Conservation (phyloP, 352 stramenopile species). For the Globisporangium paddicum region DNA sequence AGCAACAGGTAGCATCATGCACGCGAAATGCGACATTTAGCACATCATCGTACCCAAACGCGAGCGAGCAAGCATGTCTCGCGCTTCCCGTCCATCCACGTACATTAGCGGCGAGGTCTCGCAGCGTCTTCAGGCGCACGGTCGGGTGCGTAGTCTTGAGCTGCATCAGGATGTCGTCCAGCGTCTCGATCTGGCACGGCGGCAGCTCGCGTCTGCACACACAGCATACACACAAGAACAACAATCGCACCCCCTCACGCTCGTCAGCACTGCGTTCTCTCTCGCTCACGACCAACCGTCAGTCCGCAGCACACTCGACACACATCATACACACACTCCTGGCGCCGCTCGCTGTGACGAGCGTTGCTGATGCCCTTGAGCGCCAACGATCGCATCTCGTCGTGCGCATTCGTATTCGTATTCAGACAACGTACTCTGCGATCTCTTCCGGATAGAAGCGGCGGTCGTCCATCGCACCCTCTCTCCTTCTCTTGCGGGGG, state of each 20-base stretch:
- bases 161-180: constrained; percentile 56
- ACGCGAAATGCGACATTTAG: background rate
- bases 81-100: background rate
- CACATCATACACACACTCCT: background rate
- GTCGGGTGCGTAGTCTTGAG: constrained; percentile 59
- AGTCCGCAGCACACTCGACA: background rate
- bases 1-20: constrained; percentile 5
- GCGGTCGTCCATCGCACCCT: constrained; percentile 26
- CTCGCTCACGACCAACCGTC: background rate
- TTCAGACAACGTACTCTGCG: constrained; percentile 29
- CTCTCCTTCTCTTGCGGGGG: background rate
- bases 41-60: background rate
- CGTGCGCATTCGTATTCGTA: background rate
- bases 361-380: background rate
- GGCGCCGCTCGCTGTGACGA: background rate
- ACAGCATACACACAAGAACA: constrained; percentile 1
- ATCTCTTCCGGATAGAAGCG: constrained; percentile 57
- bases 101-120: constrained; percentile 44
- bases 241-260: background rate
- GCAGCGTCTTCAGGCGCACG: constrained; percentile 43
- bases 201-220: constrained; percentile 46
- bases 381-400: background rate
- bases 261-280: constrained; percentile 1
- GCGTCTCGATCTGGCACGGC: constrained; percentile 55
- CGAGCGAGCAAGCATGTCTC: background rate